These are phyloP conservation scores for Leishmania arabica DNA, from an alignment of 208 protist species.

Conservation along the genomic window DNA sequence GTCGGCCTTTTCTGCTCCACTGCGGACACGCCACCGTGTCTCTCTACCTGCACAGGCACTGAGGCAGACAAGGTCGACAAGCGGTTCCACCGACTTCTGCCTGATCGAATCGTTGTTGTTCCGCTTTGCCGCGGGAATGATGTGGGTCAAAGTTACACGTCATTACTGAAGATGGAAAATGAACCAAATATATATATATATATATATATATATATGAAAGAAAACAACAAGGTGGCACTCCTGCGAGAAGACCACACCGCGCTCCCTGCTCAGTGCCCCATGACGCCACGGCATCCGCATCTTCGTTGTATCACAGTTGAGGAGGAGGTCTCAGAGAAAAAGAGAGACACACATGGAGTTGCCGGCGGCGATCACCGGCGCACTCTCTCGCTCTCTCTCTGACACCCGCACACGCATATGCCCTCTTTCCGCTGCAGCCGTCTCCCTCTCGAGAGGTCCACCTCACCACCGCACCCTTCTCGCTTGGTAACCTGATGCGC, in stretches of 20 bases:
- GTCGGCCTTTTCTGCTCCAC: background rate
- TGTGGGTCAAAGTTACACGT: background rate
- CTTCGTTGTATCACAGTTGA: background rate
- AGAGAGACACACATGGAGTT: background rate
- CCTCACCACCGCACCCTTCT: background rate
- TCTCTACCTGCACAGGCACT: background rate
- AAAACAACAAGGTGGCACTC: background rate
- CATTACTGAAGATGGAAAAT: background rate
- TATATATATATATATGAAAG: background rate
- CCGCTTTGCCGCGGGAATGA: background rate
- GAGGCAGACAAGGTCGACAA: background rate
- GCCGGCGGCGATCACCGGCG: background rate
- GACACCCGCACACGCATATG: background rate
- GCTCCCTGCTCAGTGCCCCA: background rate
- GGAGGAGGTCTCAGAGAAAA: background rate
- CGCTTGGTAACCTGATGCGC: too few relatives aligned
- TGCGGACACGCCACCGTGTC: background rate
- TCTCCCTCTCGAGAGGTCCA: background rate
- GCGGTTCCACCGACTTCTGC: background rate
- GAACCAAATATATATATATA: too few relatives aligned
- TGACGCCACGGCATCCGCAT: background rate
- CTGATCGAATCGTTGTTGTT: background rate
- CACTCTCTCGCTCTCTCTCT: too few relatives aligned
- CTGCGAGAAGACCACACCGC: too few relatives aligned
- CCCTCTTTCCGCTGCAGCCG: background rate